These are phyloP conservation scores for Leccinellum albellum DNA, from an alignment of 768 basidiomycete genomes.

Conservation along the genomic window DNA sequence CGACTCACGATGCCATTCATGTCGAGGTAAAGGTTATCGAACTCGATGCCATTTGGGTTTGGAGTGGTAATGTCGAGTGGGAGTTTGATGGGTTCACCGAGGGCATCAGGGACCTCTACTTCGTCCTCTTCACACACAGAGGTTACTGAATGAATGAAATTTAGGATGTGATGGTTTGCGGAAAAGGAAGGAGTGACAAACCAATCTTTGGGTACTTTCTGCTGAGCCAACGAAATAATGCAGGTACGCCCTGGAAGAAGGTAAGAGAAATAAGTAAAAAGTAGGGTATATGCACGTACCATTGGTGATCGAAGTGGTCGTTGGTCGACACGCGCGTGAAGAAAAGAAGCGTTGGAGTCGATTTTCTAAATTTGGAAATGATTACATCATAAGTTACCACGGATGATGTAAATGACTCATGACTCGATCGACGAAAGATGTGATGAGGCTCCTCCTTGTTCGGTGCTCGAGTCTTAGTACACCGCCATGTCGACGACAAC, in stretches of 20 bases:
- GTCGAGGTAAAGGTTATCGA: constrained; percentile 95
- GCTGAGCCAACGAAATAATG: constrained; percentile 96
- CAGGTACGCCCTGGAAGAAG: constrained; percentile 81
- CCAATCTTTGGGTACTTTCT: constrained; percentile 99
- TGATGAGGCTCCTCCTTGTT: neutral
- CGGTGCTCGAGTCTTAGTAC: neutral
- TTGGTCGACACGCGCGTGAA: neutral
- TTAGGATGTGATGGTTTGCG: neutral
- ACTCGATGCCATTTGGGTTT: constrained; percentile 95
- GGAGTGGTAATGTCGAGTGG: constrained; percentile 75
- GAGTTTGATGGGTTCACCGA: constrained; percentile 63
- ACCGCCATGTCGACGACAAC: constrained; percentile 25
- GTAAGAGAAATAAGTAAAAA: constrained; percentile 1
- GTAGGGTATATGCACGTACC: constrained; percentile 9
- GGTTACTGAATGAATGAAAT: constrained; percentile 42
- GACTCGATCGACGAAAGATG: constrained; percentile 13
- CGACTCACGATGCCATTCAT: constrained; percentile 94
- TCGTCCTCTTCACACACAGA: constrained; percentile 87
- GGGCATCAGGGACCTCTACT: constrained; percentile 57
- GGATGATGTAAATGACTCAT: constrained; percentile 5
- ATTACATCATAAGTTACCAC: constrained; percentile 23
- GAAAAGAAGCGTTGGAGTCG: neutral
- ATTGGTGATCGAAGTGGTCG: constrained; percentile 8
- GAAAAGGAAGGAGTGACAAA: constrained; percentile 33
- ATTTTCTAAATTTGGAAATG: constrained; percentile 7